Percentiles rank a stretch among this genome's conserved stretches.
phyloP scores from a whole-genome alignment of 176 grass and related monocot species.

The Elymus sibiricus region DNA sequence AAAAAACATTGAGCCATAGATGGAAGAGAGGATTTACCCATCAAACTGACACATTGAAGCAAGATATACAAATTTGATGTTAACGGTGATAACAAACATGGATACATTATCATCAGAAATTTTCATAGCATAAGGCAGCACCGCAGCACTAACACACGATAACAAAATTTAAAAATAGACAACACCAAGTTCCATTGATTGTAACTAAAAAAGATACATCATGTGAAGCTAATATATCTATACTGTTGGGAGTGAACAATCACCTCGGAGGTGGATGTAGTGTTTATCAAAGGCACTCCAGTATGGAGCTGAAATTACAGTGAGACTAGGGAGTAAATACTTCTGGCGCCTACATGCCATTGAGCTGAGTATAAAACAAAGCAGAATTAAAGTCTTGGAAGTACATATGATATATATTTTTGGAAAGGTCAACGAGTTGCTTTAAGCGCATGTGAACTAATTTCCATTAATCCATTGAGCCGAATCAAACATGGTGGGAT shows the following conservation, averaged over 20 bases:
- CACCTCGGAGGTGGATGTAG: neutral
- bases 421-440: neutral
- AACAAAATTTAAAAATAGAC: neutral
- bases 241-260: neutral
- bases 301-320: slow-evolving; percentile 2
- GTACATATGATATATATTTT: neutral
- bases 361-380: neutral
- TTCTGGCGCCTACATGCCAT: slow-evolving; percentile 9
- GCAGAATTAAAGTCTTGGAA: neutral
- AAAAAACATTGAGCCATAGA: neutral
- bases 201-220: neutral
- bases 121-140: neutral
- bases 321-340: neutral
- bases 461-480: neutral
- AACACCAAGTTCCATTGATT: neutral
- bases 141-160: neutral
- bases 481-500: neutral
- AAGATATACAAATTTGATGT: neutral
- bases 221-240: neutral
- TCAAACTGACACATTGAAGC: neutral
- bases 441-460: neutral
- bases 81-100: neutral
- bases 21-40: neutral
- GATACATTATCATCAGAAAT: slow-evolving; percentile 5
- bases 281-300: neutral